phyloP scores from a whole-genome alignment of 2,329 filamentous ascomycete genomes.

The Acephala macrosclerotiorum region DNA sequence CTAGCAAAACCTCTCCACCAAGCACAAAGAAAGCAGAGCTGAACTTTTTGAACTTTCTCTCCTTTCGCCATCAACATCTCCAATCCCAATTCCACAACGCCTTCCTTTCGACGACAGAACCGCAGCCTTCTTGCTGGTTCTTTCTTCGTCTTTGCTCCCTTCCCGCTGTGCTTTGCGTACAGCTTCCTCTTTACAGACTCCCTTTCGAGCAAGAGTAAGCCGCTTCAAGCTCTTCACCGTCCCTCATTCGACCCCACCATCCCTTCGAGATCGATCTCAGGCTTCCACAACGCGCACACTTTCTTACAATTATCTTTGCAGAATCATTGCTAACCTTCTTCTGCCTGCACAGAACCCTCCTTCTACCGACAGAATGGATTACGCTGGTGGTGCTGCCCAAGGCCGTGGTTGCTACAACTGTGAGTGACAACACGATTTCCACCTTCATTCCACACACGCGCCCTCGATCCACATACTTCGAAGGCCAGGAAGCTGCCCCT shows the following conservation, averaged over 20 bases:
- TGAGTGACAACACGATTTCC: conserved; percentile 47
- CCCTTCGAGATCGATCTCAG: not conserved
- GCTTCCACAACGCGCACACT: not conserved
- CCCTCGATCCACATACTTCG: not conserved
- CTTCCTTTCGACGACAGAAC: conserved; percentile 8
- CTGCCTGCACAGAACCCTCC: conserved; percentile 25
- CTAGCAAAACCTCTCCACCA: conserved; percentile 5
- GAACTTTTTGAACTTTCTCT: conserved; percentile 21
- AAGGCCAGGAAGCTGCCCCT: conserved; percentile 2
- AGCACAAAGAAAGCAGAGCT: conserved; percentile 17
- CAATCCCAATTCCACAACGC: conserved; percentile 1
- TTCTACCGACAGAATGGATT: conserved; percentile 42
- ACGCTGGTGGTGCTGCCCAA: conserved; percentile 39
- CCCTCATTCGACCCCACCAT: conserved; percentile 32
- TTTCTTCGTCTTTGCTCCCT: conserved; percentile 19
- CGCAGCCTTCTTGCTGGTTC: conserved; percentile 19
- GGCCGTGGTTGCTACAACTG: conserved; percentile 58
- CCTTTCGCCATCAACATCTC: not conserved
- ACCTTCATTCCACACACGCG: conserved; percentile 1
- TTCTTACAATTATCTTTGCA: not conserved
- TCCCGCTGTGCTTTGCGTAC: conserved; percentile 25
- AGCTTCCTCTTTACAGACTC: conserved; percentile 19
- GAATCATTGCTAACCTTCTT: conserved; percentile 14
- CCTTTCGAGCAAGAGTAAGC: conserved; percentile 16
- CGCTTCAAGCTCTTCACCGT: conserved; percentile 24